phyloP scores from a whole-genome alignment of 768 basidiomycete genomes.

The Galerina marginata region DNA sequence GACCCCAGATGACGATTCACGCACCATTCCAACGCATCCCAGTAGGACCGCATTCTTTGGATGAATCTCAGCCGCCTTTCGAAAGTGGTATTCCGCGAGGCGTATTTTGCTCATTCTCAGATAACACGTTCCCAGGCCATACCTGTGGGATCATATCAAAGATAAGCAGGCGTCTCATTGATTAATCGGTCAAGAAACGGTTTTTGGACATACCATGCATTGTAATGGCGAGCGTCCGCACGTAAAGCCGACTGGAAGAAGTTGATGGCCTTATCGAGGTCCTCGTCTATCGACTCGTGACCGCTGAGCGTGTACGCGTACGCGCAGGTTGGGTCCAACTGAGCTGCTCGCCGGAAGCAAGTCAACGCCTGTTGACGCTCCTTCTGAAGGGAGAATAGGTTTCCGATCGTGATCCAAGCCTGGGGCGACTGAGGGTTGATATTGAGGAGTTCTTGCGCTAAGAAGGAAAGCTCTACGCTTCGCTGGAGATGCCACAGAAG shows the following conservation, averaged over 20 bases:
- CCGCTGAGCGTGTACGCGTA: constrained; percentile 97
- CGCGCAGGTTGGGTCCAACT: constrained; percentile 88
- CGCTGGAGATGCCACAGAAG: constrained; percentile 93
- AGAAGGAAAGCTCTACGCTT: constrained; percentile 83
- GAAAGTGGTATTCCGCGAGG: constrained; percentile 95
- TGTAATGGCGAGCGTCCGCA: constrained; percentile 93
- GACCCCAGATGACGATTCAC: constrained; percentile 40
- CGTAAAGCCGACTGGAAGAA: constrained; percentile 93
- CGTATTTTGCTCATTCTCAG: constrained; percentile 91
- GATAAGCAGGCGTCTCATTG: constrained; percentile 29
- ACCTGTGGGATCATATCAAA: constrained; percentile 64
- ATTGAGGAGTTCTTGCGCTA: constrained; percentile 90
- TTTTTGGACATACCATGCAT: constrained; percentile 82
- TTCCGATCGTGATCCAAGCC: constrained; percentile 97
- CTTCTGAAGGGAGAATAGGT: constrained; percentile 93
- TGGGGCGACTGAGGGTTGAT: constrained; percentile 84
- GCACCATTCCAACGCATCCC: constrained; percentile 94
- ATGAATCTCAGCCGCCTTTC: constrained; percentile 90
- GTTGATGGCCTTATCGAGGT: constrained; percentile 87
- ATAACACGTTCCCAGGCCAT: constrained; percentile 98
- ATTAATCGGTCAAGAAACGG: constrained; percentile 17
- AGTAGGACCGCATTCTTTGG: constrained; percentile 94
- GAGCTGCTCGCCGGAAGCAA: constrained; percentile 91
- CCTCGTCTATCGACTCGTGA: constrained; percentile 96
- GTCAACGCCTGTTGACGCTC: constrained; percentile 92